A percentile compares a stretch with the other conserved stretches of the same genome.
Evolutionary conservation across 805 yeast genomes (phyloP).

Genomic region (Ogataea dorogensis): DNA sequence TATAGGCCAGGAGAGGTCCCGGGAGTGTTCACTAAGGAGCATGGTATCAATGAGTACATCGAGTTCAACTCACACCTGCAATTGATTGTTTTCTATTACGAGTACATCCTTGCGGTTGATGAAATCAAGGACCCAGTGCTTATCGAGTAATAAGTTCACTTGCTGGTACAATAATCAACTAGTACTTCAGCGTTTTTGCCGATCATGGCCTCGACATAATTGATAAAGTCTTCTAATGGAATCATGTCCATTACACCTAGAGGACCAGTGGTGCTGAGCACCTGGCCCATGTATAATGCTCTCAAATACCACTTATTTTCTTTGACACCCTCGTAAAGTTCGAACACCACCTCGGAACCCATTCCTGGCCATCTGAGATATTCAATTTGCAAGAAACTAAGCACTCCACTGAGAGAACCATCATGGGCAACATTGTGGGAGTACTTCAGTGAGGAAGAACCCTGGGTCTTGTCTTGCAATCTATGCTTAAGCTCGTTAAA

Average conservation of each 20-base stretch:
- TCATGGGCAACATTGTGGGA: constrained; percentile 44
- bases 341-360: constrained; percentile 44
- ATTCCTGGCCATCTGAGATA: constrained; percentile 46
- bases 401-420: constrained; percentile 36
- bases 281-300: constrained; percentile 37
- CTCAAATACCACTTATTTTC: constrained; percentile 32
- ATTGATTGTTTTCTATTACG: constrained; percentile 53
- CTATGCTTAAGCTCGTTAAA: constrained; percentile 36
- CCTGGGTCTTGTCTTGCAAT: constrained; percentile 30
- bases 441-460: constrained; percentile 31
- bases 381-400: constrained; percentile 36
- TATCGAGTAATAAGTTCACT: constrained; percentile 1
- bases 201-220: constrained; percentile 20
- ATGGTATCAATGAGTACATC: constrained; percentile 65
- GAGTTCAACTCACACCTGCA: constrained; percentile 56
- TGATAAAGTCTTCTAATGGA: constrained; percentile 15
- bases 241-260: constrained; percentile 21
- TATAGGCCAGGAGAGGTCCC: constrained; percentile 45
- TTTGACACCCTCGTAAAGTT: constrained; percentile 33
- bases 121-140: background rate
- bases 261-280: constrained; percentile 20
- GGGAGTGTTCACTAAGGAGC: constrained; percentile 44
- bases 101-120: constrained; percentile 37
- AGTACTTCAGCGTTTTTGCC: constrained; percentile 18
- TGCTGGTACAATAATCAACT: constrained; percentile 11